These are phyloP conservation scores for Mariannaea elegans DNA, from an alignment of 2,329 filamentous ascomycete species.

Conservation along the genomic window DNA sequence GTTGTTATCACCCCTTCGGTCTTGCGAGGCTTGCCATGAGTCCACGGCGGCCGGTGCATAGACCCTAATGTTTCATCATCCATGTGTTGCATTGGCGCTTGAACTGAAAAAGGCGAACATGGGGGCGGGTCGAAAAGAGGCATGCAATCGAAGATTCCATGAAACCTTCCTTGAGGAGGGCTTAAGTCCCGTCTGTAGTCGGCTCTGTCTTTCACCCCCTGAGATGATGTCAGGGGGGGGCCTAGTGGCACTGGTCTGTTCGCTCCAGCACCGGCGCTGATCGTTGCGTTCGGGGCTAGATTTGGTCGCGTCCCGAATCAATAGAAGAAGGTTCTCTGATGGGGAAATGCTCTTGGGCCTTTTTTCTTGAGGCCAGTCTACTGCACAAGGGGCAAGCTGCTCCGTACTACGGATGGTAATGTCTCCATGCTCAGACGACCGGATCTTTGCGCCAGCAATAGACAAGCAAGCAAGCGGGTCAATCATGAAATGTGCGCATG, in stretches of 20 bases:
- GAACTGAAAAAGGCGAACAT: not conserved
- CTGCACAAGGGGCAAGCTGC: not conserved
- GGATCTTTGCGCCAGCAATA: not conserved
- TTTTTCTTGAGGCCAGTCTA: not conserved
- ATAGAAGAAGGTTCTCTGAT: not conserved
- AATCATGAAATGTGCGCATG: not conserved
- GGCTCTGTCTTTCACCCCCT: conserved; percentile 6
- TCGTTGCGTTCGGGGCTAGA: conserved; percentile 8
- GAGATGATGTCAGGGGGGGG: conserved; percentile 37
- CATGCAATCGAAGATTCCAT: conserved; percentile 38
- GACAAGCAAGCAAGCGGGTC: conserved; percentile 1
- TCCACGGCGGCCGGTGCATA: conserved; percentile 11
- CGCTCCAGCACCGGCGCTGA: conserved; percentile 8
- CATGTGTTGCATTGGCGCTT: conserved; percentile 10
- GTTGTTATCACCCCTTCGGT: too few species aligned
- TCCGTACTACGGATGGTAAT: not conserved
- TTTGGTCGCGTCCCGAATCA: conserved; percentile 3
- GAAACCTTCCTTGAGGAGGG: conserved; percentile 34
- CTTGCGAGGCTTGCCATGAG: not conserved
- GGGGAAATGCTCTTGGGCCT: conserved; percentile 10
- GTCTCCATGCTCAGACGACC: not conserved
- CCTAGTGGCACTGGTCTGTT: conserved; percentile 14
- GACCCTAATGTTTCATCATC: conserved; percentile 17
- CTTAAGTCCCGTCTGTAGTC: not conserved
- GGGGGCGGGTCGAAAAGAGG: conserved; percentile 1